phyloP scores from a whole-genome alignment of 495 filamentous ascomycete genomes.

The Lasiosphaeria miniovina region DNA sequence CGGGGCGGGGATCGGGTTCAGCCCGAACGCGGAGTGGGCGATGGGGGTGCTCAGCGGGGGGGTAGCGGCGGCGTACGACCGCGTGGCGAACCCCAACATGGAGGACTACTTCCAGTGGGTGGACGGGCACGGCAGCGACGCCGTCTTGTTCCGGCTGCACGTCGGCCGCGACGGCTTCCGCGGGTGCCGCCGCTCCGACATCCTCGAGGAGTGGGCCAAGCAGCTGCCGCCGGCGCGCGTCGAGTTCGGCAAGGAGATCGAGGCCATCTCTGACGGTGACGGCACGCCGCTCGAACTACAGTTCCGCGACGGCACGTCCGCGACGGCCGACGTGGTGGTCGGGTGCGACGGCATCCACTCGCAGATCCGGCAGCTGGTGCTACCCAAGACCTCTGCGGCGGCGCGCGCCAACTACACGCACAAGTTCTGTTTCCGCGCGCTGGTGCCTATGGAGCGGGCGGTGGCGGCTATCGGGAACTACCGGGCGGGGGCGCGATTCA shows the following conservation, averaged over 20 bases:
- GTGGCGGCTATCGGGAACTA: slow-evolving; percentile 25
- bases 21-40: slow-evolving; percentile 55
- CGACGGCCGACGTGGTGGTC: slow-evolving; percentile 37
- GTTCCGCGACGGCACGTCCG: slow-evolving; percentile 36
- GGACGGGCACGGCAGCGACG: slow-evolving; percentile 31
- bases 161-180: slow-evolving; percentile 43
- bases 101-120: slow-evolving; percentile 46
- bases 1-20: slow-evolving; percentile 58
- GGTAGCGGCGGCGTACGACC: slow-evolving; percentile 32
- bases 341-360: slow-evolving; percentile 48
- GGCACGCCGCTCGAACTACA: slow-evolving; percentile 20
- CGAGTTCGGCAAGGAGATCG: slow-evolving; percentile 36
- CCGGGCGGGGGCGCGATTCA: slow-evolving; percentile 32
- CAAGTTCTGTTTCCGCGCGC: slow-evolving; percentile 44
- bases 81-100: slow-evolving; percentile 35
- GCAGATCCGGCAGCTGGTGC: slow-evolving; percentile 34
- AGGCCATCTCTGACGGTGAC: slow-evolving; percentile 10
- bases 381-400: slow-evolving; percentile 28
- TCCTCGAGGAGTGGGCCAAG: slow-evolving; percentile 42
- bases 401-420: slow-evolving; percentile 33
- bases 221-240: slow-evolving; percentile 23
- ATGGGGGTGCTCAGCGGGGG: slow-evolving; percentile 47
- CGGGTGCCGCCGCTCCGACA: slow-evolving; percentile 38
- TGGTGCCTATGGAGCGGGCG: slow-evolving; percentile 39
- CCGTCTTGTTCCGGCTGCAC: slow-evolving; percentile 32